Base-by-base conservation (phyloP, 441 rosid species). In the Euphorbia corollata region DNA sequence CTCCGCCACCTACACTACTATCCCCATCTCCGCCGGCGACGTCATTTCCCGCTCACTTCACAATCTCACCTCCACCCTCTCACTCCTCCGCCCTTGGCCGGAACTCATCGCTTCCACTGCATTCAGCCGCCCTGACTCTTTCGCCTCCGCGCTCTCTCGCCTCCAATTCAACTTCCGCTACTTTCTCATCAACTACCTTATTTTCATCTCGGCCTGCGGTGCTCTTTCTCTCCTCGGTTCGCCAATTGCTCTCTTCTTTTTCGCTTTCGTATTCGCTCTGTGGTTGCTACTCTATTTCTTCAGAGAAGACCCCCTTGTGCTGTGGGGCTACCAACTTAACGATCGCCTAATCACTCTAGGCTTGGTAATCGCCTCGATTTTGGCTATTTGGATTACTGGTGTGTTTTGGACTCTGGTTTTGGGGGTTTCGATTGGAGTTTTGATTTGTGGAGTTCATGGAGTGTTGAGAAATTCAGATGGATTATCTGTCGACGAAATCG, bases 281-380 rank as follows among this genome's bases (percentile, higher is more conserved):
- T 83, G 89, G 87, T 47, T 83, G 68, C 68, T 80, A 23, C 67
- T 85, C 55, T 75, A 78, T 66, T 72, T 80, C 51, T 81, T 64
- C 19, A 55, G 80, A 34, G 84, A 85, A 66, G 84, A 79, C 56
- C 82, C 86, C 3, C 67, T 81, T 41, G 56, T 80, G 57, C 56
- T 81, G 12, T 74, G 67, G 55, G 83, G 81, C 30, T 69, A 58
- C 47, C 74, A 70, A 54, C 59, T 80, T 34, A 75, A 22, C 57
- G 83, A 81, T 50, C 72, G 65, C 8, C 11, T 77, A 61, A 27
- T 27, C 32, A 5, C 73, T 5, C 1, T 74, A 2, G 79, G 65
- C 4, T 70, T 85, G 64, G 55, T 71, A 50, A 5, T 80, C 59
- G 71, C 67, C 48, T 80, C 82, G 0, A 9, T 83, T 16, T 65